These are phyloP conservation scores for Aaosphaeria arxii DNA, from an alignment of 2,329 filamentous ascomycete genomes.

Conservation along the genomic window DNA sequence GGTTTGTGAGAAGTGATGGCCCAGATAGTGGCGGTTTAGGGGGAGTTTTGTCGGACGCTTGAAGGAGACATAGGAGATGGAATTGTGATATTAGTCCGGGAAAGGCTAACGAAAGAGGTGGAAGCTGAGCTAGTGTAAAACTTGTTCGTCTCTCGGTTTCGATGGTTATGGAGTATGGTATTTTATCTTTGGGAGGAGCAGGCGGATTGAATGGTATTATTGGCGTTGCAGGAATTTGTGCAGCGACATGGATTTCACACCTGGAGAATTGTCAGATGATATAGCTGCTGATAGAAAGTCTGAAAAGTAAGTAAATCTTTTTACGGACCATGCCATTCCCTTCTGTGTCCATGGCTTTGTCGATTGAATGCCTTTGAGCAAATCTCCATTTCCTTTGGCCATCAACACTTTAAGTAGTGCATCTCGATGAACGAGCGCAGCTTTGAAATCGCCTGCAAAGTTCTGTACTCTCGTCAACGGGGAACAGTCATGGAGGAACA, in stretches of 20 bases:
- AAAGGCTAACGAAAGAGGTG: not conserved
- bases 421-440: slow-evolving; percentile 15
- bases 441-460: slow-evolving; percentile 14
- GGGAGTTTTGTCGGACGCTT: not conserved
- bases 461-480: slow-evolving; percentile 1
- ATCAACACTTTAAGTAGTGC: slow-evolving; percentile 13
- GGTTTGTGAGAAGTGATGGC: not conserved
- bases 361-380: slow-evolving; percentile 10
- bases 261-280: slow-evolving; percentile 2
- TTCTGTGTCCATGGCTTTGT: slow-evolving; percentile 11
- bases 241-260: slow-evolving; percentile 20
- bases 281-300: not conserved
- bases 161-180: not conserved
- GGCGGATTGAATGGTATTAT: slow-evolving; percentile 4
- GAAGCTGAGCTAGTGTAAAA: not conserved
- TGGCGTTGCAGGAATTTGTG: slow-evolving; percentile 10
- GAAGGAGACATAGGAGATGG: not conserved
- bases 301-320: not conserved
- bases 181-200: not conserved
- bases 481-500: not conserved
- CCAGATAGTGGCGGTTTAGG: no score
- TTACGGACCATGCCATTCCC: slow-evolving; percentile 14
- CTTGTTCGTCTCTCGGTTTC: not conserved
- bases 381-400: slow-evolving; percentile 14
- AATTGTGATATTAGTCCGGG: not conserved